Conservation (phyloP, 78 protist genomes). For the Isochrysis galbana region DNA sequence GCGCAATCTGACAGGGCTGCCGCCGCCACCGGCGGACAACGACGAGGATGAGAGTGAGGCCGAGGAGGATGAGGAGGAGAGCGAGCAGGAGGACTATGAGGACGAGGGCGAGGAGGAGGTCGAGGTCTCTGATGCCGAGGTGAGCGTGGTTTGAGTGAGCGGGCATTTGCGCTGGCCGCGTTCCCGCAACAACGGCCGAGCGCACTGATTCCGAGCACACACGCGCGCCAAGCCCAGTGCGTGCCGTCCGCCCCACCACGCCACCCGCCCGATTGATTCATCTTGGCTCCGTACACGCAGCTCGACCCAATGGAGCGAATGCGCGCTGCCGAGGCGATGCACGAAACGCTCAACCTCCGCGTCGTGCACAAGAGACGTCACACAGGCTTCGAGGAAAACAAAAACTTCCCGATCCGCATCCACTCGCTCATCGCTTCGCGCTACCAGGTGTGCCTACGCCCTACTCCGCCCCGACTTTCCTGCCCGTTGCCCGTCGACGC, state of each 20-base stretch:
- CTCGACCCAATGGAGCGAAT: not conserved
- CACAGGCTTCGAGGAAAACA: conserved; percentile 69
- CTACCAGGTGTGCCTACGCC: conserved; percentile 35
- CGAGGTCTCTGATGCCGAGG: not conserved
- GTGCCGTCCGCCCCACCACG: too few species aligned
- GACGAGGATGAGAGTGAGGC: not conserved
- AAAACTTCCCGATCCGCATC: conserved; percentile 62
- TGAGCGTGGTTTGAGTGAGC: too few species aligned
- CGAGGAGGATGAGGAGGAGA: not conserved
- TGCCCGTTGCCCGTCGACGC: not conserved
- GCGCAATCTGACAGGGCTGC: not conserved
- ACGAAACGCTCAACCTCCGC: not conserved
- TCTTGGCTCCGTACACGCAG: too few species aligned
- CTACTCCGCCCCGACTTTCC: not conserved
- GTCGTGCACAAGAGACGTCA: conserved; percentile 27
- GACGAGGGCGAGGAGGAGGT: not conserved
- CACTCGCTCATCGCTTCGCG: conserved; percentile 67
- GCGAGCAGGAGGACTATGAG: not conserved
- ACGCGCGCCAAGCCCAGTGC: too few species aligned
- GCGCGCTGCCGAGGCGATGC: not conserved
- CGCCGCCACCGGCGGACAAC: not conserved
- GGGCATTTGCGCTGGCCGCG: too few species aligned
- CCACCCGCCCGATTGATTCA: too few species aligned
- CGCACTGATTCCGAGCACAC: too few species aligned
- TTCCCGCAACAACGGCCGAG: too few species aligned